Base-by-base conservation (phyloP, 2,329 filamentous ascomycete species). In the Monilinia vaccinii-corymbosi region DNA sequence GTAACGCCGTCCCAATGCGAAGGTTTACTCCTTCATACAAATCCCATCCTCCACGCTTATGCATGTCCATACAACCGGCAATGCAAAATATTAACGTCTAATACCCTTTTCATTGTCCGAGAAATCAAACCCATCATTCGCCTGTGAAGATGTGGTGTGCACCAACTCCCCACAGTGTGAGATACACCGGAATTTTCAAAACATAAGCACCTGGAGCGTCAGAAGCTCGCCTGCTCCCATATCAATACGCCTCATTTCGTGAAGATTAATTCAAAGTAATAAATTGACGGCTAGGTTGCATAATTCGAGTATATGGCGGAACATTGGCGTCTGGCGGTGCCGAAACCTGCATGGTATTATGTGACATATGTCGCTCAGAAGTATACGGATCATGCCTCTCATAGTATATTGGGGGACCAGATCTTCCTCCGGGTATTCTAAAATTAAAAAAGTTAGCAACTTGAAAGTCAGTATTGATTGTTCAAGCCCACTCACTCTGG, bases 401-500 rank as follows among this genome's bases (percentile, higher is more conserved):
- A 42, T 65, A 63, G 25, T 57, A 31, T 4, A 53, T 47, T 48
- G 64, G 61, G 32, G 40, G 61, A 8, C 56, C 56, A 47, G 36
- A 40, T 55, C 58, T 60, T 44, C 66, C 62, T 32, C 47, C 44
- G 47, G 60, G 52, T 36, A 60, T 46, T 21, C 67, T 68, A 46
- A 31, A 31, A 6, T 21, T 4, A 42, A 58, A 5, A 46, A 48
- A 44, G 60, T 70, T 46, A 70, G 68, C 59, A 61, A 52, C 51
- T 48, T 38, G 42, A 56, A 58, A 25, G n/a, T 23, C 21, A 31
- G 13, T 10, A 11, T 46, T 28, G 11, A 28, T 34, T 25, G 11
- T 23, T 46, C 21, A 31, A 49, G 31, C 45, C 14, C 18, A 68
- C 68, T 70, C 67, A 71, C 69, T 64, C 58, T 32, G 64, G 60